phyloP scores from a whole-genome alignment of 129 eudicot genomes.

The Helianthus tuberosus region DNA sequence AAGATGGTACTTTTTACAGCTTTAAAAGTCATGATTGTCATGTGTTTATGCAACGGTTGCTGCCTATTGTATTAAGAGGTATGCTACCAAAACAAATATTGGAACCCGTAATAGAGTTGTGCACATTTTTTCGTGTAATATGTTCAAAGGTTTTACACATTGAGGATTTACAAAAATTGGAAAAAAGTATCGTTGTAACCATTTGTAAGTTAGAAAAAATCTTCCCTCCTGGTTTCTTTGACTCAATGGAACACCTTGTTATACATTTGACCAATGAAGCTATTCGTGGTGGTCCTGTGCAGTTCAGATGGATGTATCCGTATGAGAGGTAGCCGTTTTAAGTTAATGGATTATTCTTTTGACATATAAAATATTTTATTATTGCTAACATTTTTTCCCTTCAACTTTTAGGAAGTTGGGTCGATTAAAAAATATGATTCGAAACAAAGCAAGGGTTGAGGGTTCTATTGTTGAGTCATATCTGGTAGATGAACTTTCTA shows the following conservation, averaged over 20 bases:
- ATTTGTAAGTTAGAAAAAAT: not conserved
- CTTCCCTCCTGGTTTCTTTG: not conserved
- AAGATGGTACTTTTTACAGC: too few relatives aligned
- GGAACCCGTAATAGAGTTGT: too few relatives aligned
- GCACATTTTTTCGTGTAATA: too few relatives aligned
- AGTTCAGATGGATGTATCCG: not conserved
- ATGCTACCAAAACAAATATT: too few relatives aligned
- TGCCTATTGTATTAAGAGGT: too few relatives aligned
- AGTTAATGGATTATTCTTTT: too few relatives aligned
- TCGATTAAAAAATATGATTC: not conserved
- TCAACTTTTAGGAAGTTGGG: not conserved
- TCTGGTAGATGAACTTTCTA: not conserved
- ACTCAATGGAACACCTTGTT: not conserved
- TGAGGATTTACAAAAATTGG: too few relatives aligned
- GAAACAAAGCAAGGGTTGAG: not conserved
- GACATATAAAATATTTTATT: too few relatives aligned
- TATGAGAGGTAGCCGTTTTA: not conserved
- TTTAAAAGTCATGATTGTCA: too few relatives aligned
- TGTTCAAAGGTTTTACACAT: too few relatives aligned
- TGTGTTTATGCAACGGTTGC: too few relatives aligned
- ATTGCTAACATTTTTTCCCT: not conserved
- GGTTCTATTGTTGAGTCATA: not conserved
- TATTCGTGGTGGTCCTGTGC: not conserved
- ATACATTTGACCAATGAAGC: too few relatives aligned
- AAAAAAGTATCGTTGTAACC: not conserved